A percentile compares a stretch with the other conserved stretches of the same genome.
Evolutionary conservation across 176 grass and related monocot genomes (phyloP).

Genomic region (Oryza brachyantha): DNA sequence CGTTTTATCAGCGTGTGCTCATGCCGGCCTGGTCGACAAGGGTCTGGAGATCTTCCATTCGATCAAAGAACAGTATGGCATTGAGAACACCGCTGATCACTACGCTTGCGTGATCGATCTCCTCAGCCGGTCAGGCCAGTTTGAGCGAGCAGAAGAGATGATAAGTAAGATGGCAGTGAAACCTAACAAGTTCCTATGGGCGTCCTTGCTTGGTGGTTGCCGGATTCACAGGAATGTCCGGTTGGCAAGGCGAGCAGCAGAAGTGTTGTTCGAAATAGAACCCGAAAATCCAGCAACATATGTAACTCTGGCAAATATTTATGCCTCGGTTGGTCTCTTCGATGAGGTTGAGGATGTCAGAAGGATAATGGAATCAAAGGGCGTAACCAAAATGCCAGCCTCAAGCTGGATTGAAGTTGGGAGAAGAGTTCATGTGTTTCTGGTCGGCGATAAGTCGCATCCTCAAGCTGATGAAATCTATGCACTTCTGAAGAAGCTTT

Average conservation of each 20-base stretch:
- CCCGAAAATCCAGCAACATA: slow-evolving; percentile 81
- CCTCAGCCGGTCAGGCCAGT: slow-evolving; percentile 55
- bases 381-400: slow-evolving; percentile 64
- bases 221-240: slow-evolving; percentile 66
- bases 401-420: slow-evolving; percentile 69
- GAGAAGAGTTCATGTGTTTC: slow-evolving; percentile 64
- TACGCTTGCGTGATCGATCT: slow-evolving; percentile 86
- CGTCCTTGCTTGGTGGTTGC: slow-evolving; percentile 73
- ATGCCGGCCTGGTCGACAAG: slow-evolving; percentile 75
- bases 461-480: slow-evolving; percentile 56
- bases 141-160: slow-evolving; percentile 63
- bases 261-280: slow-evolving; percentile 76
- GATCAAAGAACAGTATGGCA: slow-evolving; percentile 51
- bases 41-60: slow-evolving; percentile 60
- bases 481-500: slow-evolving; percentile 35
- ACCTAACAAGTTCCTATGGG: slow-evolving; percentile 84
- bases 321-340: slow-evolving; percentile 54
- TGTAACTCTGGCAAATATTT: slow-evolving; percentile 80
- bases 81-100: slow-evolving; percentile 64
- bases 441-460: slow-evolving; percentile 58
- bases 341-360: slow-evolving; percentile 63
- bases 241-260: slow-evolving; percentile 49
- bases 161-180: slow-evolving; percentile 57
- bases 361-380: slow-evolving; percentile 53
- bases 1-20: slow-evolving; percentile 69